These are phyloP conservation scores for Mycena capillaripes DNA, from an alignment of 768 basidiomycete genomes.

Conservation along the genomic window DNA sequence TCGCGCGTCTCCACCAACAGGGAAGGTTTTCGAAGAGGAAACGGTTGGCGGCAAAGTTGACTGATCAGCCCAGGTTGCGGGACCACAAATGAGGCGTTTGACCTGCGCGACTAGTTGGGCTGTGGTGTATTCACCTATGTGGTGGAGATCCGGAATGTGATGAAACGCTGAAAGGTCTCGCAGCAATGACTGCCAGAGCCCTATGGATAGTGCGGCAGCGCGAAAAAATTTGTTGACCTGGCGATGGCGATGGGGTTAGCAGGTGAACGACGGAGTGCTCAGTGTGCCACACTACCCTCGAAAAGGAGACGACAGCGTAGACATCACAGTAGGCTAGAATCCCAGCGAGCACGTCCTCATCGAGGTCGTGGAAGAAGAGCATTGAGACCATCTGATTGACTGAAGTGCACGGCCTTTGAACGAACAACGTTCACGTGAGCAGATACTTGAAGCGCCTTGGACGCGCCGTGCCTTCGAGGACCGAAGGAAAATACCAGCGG, in stretches of 20 bases:
- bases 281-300: not conserved
- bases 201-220: not conserved
- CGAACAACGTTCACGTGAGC: no score
- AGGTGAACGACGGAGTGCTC: no score
- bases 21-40: not conserved
- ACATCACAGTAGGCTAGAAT: not conserved
- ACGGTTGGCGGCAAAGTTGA: not conserved
- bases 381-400: not conserved
- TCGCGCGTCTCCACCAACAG: no score
- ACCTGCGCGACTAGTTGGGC: not conserved
- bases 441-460: no score
- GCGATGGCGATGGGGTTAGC: not conserved
- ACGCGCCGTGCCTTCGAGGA: no score
- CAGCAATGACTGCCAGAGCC: constrained; percentile 2
- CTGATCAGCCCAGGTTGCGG: not conserved
- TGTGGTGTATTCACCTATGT: not conserved
- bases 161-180: not conserved
- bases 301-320: not conserved
- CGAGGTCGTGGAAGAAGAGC: constrained; percentile 4
- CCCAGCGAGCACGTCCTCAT: constrained; percentile 5
- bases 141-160: not conserved
- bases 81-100: not conserved
- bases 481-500: no score
- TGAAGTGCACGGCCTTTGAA: no score
- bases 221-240: constrained; percentile 5